Evolutionary conservation across 129 eudicot genomes (phyloP), one percentile per base, ranked within the genome.

Genomic region (Calendula officinalis): DNA sequence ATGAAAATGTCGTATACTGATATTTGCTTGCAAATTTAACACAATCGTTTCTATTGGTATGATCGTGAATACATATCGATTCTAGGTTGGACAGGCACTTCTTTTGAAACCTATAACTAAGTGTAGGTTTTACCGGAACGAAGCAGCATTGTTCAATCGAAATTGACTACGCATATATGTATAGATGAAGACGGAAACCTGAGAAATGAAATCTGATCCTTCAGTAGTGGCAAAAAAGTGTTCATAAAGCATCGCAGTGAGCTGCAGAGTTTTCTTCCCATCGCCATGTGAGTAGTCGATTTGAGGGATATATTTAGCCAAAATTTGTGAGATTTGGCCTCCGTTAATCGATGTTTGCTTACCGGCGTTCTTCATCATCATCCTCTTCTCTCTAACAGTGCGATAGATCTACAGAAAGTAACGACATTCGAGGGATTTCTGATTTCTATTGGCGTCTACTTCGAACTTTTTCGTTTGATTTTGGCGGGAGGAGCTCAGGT

Each of bases 191-290:
- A 66, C 40, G 5, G 38, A 41, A 30, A 88, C 98, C 95, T 92
- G 95, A 10, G 83, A 76, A 73, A 85, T 62, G 52, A 88, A 52
- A 8, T 74, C 60, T 60, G 80, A 56, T 9, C 82, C 91, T 0
- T 63, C 56, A 16, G 80, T 75, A 63, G 77, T 53, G 6, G 82
- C 66, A 76, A 88, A 88, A 83, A 92, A 85, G 11, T 62, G 60
- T 60, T 54, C 75, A n/a, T 46, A 16, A 17, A 92, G 96, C 43
- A 73, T 71, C 11, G 87, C 74, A 10, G 83, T 79, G 62, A 92
- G 89, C 1, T 16, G 67, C 57, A 72, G 34, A 41, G 50, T 63
- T 12, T 50, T 61, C 72, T 80, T 72, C 17, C 62, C 69, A 12
- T 80, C 96, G 4, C 61, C 76, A 43, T 43, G 60, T 8, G 64